Base-by-base conservation (phyloP, 192 early-diverging fungal species). In the Linnemannia exigua region DNA sequence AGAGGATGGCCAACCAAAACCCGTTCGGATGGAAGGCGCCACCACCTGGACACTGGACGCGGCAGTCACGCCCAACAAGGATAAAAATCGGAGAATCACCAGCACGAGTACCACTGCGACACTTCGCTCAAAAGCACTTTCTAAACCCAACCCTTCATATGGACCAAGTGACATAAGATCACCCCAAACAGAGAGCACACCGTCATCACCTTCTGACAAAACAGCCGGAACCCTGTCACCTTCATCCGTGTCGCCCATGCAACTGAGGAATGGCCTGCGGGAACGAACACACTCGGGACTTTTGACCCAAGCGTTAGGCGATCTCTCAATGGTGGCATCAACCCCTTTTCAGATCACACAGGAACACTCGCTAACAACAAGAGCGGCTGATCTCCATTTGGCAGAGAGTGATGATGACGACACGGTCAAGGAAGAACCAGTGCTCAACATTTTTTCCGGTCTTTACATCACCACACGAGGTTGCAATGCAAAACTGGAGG, bases 391-490 rank as follows among this genome's bases (percentile, higher is more conserved):
- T 47, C 71, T 76, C 14, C 5, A 28, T 31, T 33, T 72, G 20
- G 75, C 70, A 17, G 77, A 79, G 12, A 51, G 25, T 22, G 37
- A 61, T 5, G 74, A 75, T 19, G 58, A 76, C 8, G 75, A 67
- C 33, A 63, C 9, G 12, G 11, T 63, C 28, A 63, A 75, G 25
- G 63, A 83, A 28, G 63, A 77, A 47, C 31, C 54, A 22, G 70
- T 35, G 15, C 19, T 25, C 1, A 86, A 76, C 16, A 85, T 86
- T 7, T 86, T 86, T 50, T 36, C 76, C 14, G 79, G 79, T 25
- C 70, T 86, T 2, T 61, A 80, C 44, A 86, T 86, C 50, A 76
- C 84, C 7, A 67, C 84, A 14, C 47, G 70, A 48, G 84, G 70
- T 0, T 77, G 74, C 67, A 86, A 72, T 7, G 33, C 33, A 31